Conservation (phyloP, 495 filamentous ascomycete genomes). For the Letharia columbiana region DNA sequence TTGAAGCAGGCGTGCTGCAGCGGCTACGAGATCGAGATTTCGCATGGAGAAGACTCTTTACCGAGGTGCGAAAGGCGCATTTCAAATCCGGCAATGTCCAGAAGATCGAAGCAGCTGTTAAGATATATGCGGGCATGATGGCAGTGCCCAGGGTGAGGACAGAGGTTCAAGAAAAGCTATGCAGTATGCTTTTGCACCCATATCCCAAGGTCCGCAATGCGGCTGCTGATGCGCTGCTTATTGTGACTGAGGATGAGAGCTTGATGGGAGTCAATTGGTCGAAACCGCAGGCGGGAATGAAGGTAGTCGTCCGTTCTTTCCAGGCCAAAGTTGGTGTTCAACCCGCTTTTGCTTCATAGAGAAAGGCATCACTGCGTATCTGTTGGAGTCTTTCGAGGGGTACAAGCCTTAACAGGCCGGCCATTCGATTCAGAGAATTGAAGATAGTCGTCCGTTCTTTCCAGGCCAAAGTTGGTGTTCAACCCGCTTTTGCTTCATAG, state of each 20-base stretch:
- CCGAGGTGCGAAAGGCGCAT: conserved; percentile 64
- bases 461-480: background rate
- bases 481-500: background rate
- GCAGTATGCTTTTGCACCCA: conserved; percentile 52
- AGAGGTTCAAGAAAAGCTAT: conserved; percentile 49
- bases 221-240: conserved; percentile 38
- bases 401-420: background rate
- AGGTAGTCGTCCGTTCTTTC: background rate
- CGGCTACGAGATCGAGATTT: conserved; percentile 16
- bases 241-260: conserved; percentile 22
- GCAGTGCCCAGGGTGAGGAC: conserved; percentile 31
- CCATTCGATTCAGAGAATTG: background rate
- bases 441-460: background rate
- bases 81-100: conserved; percentile 71
- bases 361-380: background rate
- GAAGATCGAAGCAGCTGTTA: conserved; percentile 69
- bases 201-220: conserved; percentile 44
- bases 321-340: background rate
- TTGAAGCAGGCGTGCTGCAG: conserved; percentile 46
- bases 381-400: background rate
- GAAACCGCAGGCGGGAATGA: conserved; percentile 13
- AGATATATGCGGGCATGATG: conserved; percentile 62
- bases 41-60: conserved; percentile 50
- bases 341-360: background rate
- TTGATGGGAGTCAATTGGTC: conserved; percentile 25